These are phyloP conservation scores for Syzygium jambos DNA, from an alignment of 345 rosid species.

Conservation along the genomic window DNA sequence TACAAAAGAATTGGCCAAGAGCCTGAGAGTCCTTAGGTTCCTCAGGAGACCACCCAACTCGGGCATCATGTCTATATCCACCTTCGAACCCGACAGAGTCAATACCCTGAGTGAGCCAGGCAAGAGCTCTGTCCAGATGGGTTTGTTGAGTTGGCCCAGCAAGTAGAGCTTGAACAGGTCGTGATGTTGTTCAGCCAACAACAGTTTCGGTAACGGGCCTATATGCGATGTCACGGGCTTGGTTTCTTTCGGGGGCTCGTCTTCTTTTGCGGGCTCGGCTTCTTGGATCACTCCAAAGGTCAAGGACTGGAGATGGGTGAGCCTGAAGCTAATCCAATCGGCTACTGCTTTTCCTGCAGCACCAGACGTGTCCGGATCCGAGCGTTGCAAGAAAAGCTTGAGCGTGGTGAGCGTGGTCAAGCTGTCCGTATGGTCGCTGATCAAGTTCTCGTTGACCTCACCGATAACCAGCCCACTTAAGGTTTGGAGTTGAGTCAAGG, in stretches of 20 bases:
- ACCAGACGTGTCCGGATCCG: background rate
- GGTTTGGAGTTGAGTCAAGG: background rate
- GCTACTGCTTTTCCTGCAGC: background rate
- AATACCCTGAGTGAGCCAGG: background rate
- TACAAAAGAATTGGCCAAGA: background rate
- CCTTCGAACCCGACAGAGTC: background rate
- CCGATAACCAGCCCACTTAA: background rate
- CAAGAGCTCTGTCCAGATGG: background rate
- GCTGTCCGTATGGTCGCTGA: background rate
- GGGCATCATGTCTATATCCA: background rate
- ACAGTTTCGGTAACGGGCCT: background rate
- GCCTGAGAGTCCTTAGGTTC: background rate
- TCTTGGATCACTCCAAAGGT: background rate
- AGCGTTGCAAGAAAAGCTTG: background rate
- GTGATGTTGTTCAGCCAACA: background rate
- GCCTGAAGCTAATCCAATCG: background rate
- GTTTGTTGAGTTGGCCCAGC: background rate
- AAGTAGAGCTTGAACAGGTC: background rate
- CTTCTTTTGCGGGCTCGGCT: background rate
- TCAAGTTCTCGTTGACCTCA: background rate
- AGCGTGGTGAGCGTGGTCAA: background rate
- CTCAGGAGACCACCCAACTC: background rate
- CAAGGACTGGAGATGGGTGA: background rate
- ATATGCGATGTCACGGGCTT: background rate
- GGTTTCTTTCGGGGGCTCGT: background rate